Percentiles rank a stretch among this genome's conserved stretches.
Evolutionary conservation across 1,284 basidiomycete species (phyloP).

Genomic region (Meira miltonrushii): DNA sequence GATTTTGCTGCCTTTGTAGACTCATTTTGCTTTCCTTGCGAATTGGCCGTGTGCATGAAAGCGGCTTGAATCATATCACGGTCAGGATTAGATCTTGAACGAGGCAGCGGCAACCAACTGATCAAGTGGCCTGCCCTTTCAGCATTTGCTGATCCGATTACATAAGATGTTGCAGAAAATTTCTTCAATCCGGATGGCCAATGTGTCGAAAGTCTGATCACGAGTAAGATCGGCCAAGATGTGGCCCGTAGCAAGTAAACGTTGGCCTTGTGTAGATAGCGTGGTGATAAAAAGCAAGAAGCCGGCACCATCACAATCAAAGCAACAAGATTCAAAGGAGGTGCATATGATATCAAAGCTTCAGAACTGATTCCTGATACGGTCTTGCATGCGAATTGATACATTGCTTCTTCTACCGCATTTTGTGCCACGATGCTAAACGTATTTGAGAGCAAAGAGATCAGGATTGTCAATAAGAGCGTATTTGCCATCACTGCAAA

Average conservation of each 20-base stretch:
- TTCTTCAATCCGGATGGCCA: conserved; percentile 52
- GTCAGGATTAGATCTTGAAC: conserved; percentile 5
- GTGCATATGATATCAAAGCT: conserved; percentile 84
- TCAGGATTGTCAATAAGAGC: conserved; percentile 63
- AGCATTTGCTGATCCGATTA: conserved; percentile 25
- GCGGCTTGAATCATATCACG: conserved; percentile 11
- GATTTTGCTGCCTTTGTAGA: not conserved
- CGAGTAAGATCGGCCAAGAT: conserved; percentile 75
- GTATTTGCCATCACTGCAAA: conserved; percentile 63
- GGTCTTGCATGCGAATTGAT: conserved; percentile 65
- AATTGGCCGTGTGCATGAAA: not conserved
- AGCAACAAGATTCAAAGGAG: conserved; percentile 61
- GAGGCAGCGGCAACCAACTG: conserved; percentile 8
- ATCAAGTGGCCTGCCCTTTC: conserved; percentile 3
- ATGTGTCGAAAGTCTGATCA: conserved; percentile 76
- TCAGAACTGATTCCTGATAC: conserved; percentile 70
- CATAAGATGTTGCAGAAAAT: conserved; percentile 16
- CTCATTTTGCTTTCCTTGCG: too few relatives aligned
- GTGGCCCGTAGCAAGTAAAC: conserved; percentile 61
- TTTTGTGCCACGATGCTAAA: conserved; percentile 87
- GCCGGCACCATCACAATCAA: conserved; percentile 39
- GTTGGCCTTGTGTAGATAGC: conserved; percentile 61
- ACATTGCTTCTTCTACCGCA: conserved; percentile 88
- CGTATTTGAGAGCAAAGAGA: conserved; percentile 82
- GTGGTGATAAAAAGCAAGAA: conserved; percentile 24